These are phyloP conservation scores for Erysimum cheiranthoides DNA, from an alignment of 345 rosid genomes.

Conservation along the genomic window DNA sequence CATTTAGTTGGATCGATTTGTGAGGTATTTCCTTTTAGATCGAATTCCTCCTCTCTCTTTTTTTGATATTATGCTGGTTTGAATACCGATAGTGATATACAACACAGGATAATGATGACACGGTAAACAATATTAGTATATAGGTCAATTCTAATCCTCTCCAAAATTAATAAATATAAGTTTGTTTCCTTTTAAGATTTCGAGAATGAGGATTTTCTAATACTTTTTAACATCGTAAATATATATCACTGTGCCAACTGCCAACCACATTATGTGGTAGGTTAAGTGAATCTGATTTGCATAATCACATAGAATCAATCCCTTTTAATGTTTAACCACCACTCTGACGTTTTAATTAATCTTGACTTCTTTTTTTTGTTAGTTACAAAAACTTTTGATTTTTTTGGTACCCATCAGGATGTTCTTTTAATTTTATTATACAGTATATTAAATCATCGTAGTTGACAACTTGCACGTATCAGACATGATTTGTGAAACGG, in stretches of 20 bases:
- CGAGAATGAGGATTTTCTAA: background rate
- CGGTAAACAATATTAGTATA: background rate
- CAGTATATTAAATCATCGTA: background rate
- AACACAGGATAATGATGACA: background rate
- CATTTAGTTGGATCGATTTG: background rate
- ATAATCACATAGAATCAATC: background rate
- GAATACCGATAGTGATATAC: background rate
- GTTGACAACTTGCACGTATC: constrained; percentile 18
- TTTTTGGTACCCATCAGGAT: constrained; percentile 10
- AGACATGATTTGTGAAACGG: constrained; percentile 21
- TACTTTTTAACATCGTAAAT: background rate
- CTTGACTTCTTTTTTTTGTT: no score
- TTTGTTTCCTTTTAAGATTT: background rate
- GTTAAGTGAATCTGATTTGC: background rate
- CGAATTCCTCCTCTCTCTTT: background rate
- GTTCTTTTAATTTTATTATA: background rate
- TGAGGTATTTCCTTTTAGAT: background rate
- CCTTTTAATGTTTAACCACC: background rate
- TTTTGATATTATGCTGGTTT: background rate
- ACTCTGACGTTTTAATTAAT: background rate
- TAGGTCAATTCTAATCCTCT: background rate
- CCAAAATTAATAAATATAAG: background rate
- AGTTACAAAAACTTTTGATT: no score
- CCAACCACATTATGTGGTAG: constrained; percentile 18
- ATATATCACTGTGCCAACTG: constrained; percentile 14